Base-by-base conservation (phyloP, 2,329 filamentous ascomycete species). In the Aureobasidium musti region DNA sequence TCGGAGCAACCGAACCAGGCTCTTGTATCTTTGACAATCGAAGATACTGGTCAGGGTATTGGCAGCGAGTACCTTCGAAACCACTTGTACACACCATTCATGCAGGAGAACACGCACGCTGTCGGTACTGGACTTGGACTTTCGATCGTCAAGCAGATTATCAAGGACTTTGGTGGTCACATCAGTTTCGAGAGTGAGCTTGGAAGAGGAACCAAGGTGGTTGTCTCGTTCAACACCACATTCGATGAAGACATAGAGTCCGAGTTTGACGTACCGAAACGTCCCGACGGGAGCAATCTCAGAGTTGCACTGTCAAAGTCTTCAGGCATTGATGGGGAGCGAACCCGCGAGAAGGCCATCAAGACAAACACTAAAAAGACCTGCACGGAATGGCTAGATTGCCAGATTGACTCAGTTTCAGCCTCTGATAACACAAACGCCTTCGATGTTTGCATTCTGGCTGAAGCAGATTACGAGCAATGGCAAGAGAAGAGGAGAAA, bases 31-130 rank as follows among this genome's bases (percentile, higher is more conserved):
- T 61, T 73, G 3, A 56, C 60, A 2, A 47, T 73, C 8, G 52
- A 70, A 54, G 76, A 77, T 63, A 75, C 74, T 4, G 76, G 76
- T 1, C 73, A 72, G 41, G 76, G 77, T 10, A 78, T 78, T 56
- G 73, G 73, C 1, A 59, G 71, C 43, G 65, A 70, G 2, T 78
- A 76, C 57, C 66, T 74, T 19, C 66, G 70, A 13, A 69, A 74
- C 45, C 69, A 72, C n/a, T 66, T 77, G 1, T 78, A 72, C 65
- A 69, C 71, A 10, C 74, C 76, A 0, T 78, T 77, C 67, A 72
- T 69, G 28, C 76, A 78, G 65, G 76, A 75, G 56, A 71, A 77
- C 56, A 69, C 72, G 0, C 70, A 75, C 26, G 68, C 74, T 10
- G 66, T 72, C 13, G 76, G 76, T 10, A 77, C 75, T 8, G 76